Evolutionary conservation across 306 rosid genomes (phyloP).

Genomic region (Pterocarpus macrocarpus): DNA sequence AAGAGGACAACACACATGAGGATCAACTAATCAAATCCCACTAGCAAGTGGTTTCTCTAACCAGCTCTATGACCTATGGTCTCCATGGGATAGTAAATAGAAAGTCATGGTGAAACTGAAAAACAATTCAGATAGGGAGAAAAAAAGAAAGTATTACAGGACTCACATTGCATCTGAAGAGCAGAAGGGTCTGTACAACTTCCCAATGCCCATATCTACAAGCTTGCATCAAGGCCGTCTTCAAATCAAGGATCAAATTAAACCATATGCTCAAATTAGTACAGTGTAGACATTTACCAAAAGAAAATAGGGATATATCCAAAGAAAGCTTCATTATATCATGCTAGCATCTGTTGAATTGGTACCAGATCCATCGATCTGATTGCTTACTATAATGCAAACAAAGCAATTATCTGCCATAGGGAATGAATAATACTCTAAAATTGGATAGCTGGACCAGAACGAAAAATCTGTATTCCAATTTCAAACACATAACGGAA

Average conservation of each 20-base stretch:
- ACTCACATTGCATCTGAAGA: slow-evolving; percentile 90
- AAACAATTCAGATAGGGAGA: not conserved
- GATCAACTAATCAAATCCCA: slow-evolving; percentile 19
- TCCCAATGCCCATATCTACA: slow-evolving; percentile 98
- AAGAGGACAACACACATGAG: slow-evolving; percentile 14
- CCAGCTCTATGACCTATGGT: not conserved
- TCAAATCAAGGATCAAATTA: slow-evolving; percentile 58
- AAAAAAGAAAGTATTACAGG: not conserved
- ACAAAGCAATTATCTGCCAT: slow-evolving; percentile 18
- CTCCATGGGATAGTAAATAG: not conserved
- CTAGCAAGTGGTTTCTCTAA: slow-evolving; percentile 12
- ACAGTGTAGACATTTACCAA: not conserved
- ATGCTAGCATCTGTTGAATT: slow-evolving; percentile 23
- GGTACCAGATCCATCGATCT: slow-evolving; percentile 40
- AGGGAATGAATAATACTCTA: slow-evolving; percentile 5
- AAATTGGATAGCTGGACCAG: not conserved
- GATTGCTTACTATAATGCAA: slow-evolving; percentile 23
- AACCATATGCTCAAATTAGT: slow-evolving; percentile 43
- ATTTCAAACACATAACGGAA: slow-evolving; percentile 28
- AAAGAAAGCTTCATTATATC: slow-evolving; percentile 19
- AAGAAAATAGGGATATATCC: slow-evolving; percentile 36
- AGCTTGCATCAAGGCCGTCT: slow-evolving; percentile 99
- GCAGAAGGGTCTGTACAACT: slow-evolving; percentile 85
- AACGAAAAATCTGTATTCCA: slow-evolving; percentile 17
- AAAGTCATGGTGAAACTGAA: slow-evolving; percentile 10